Base-by-base conservation (phyloP, 257 asterid species). In the Dorcoceras hygrometricum region DNA sequence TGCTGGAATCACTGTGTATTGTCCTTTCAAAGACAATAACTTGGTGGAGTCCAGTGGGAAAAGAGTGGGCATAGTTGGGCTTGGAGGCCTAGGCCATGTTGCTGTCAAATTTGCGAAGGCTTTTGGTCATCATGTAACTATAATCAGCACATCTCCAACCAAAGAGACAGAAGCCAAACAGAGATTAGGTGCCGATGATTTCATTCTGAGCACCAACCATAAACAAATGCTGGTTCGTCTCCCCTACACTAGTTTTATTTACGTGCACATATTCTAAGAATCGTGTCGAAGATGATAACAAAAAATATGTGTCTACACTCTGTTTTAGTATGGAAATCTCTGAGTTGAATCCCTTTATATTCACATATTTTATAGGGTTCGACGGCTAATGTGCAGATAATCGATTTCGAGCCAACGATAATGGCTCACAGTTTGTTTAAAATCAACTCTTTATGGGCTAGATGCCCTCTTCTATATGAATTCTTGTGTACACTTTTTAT, bases 91-190 rank as follows among this genome's bases (percentile, higher is more conserved):
- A 0, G 98, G 98, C 56, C 98, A 91, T 66, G 74, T 87, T 60
- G 95, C 95, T 0, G 87, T 88, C 2, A 91, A 91, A 77, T 91
- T 91, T 16, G 95, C 73, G 5, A 91, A 86, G 85, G 88, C 95
- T 2, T 89, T 91, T 39, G 90, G 85, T 19, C 97, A 91, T 73
- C 91, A 86, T 68, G 96, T 88, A 1, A 82, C 94, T 8, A 64
- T 91, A 3, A 89, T 91, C 23, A 91, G 98, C 83, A 91, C 98
- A 6, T 91, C 98, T n/a, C 82, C 92, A 1, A 83, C 91, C 11
- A 91, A 91, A 66, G 91, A 88, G 78, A 76, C 84, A 55, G 96
- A 89, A 65, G 98, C 94, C 4, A 78, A 59, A 69, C 74, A 84
- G 22, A 69, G 73, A 20, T 62, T 91, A 78, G 96, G 96, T 0